These are phyloP conservation scores for Cladosporium colombiae DNA, from an alignment of 2,329 filamentous ascomycete genomes.

Conservation along the genomic window DNA sequence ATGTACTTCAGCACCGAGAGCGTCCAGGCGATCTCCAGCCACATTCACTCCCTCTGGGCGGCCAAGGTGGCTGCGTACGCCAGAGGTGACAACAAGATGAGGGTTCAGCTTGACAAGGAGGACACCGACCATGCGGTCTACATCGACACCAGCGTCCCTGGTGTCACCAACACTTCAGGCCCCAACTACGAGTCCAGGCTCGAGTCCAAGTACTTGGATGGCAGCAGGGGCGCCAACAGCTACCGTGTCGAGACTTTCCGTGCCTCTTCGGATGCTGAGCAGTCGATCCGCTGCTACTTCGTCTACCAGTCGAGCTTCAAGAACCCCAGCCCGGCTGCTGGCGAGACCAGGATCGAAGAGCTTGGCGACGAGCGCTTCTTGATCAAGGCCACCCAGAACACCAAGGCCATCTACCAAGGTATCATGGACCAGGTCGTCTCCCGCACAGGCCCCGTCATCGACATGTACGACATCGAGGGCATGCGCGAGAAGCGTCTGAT, in stretches of 20 bases:
- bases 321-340: conserved; percentile 68
- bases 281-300: conserved; percentile 94
- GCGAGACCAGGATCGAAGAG: conserved; percentile 85
- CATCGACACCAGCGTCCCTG: conserved; percentile 94
- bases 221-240: conserved; percentile 66
- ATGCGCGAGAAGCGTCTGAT: conserved; percentile 91
- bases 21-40: conserved; percentile 82
- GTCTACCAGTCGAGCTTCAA: conserved; percentile 95
- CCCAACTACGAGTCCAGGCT: conserved; percentile 93
- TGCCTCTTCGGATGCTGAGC: conserved; percentile 70
- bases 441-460: conserved; percentile 90
- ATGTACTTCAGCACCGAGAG: conserved; percentile 95
- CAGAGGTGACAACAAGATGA: conserved; percentile 87
- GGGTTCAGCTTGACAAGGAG: conserved; percentile 96
- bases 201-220: conserved; percentile 92
- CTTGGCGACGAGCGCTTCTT: conserved; percentile 93
- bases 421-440: conserved; percentile 83
- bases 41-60: conserved; percentile 94
- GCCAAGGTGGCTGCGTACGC: conserved; percentile 94
- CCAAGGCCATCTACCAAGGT: conserved; percentile 91
- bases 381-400: conserved; percentile 94
- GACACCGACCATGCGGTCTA: conserved; percentile 93
- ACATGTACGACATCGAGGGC: conserved; percentile 93
- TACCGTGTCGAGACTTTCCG: conserved; percentile 98
- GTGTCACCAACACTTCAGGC: conserved; percentile 71